Conservation (phyloP, 2,329 filamentous ascomycete species). For the Meredithiella fracta region DNA sequence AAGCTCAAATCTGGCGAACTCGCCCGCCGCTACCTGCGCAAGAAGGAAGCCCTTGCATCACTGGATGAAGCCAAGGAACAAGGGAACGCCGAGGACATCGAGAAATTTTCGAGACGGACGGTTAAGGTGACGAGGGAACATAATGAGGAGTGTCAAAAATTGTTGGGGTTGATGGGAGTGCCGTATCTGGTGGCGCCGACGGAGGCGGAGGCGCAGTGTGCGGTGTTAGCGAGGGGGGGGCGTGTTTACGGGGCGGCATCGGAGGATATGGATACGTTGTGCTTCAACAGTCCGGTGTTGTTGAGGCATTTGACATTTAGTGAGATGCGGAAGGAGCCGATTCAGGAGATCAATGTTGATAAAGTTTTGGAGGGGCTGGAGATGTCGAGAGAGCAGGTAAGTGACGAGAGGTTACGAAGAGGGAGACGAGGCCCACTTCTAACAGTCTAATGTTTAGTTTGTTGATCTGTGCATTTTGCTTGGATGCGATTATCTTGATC, state of each 20-base stretch:
- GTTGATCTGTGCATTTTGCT: constrained; percentile 95
- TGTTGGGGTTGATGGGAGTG: constrained; percentile 90
- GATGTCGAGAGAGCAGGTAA: constrained; percentile 75
- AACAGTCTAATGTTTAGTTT: constrained; percentile 40
- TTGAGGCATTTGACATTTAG: constrained; percentile 89
- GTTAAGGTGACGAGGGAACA: constrained; percentile 93
- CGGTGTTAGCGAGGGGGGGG: constrained; percentile 69
- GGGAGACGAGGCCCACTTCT: background rate
- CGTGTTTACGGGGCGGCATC: constrained; percentile 95
- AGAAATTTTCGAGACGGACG: constrained; percentile 88
- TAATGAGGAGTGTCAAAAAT: constrained; percentile 80
- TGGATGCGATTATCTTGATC: constrained; percentile 94
- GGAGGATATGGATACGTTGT: constrained; percentile 98
- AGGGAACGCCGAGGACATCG: constrained; percentile 88
- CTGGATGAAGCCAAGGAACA: constrained; percentile 95
- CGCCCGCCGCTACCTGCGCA: constrained; percentile 88
- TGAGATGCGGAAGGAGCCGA: constrained; percentile 93
- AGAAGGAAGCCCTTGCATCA: constrained; percentile 76
- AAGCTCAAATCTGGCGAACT: constrained; percentile 96
- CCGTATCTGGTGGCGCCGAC: constrained; percentile 91
- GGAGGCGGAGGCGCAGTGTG: constrained; percentile 94
- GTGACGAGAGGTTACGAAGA: constrained; percentile 12
- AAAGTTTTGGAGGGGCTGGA: constrained; percentile 71
- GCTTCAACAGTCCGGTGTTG: constrained; percentile 82
- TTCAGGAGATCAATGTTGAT: constrained; percentile 82